A percentile compares a stretch with the other conserved stretches of the same genome.
These are phyloP conservation scores for Teratosphaeria nubilosa DNA, from an alignment of 2,329 filamentous ascomycete genomes.

Conservation along the genomic window DNA sequence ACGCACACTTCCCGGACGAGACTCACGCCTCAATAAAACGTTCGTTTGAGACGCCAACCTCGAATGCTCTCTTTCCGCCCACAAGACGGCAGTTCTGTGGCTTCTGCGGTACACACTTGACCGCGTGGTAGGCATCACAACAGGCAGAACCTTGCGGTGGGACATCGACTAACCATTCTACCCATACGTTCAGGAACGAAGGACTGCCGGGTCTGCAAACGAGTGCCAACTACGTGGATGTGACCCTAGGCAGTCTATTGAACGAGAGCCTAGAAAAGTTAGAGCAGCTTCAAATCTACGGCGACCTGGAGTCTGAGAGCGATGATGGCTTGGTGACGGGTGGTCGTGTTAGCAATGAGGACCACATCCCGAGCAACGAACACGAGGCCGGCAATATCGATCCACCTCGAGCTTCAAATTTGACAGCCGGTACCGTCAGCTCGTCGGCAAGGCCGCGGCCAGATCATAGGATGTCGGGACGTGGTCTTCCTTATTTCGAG, in stretches of 20 bases:
- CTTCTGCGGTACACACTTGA: conserved; percentile 78
- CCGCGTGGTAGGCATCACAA: conserved; percentile 46
- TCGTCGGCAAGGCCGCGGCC: not conserved
- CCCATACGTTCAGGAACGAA: conserved; percentile 46
- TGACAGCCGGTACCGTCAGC: not conserved
- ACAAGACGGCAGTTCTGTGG: conserved; percentile 76
- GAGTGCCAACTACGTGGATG: conserved; percentile 68
- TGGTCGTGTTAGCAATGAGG: not conserved
- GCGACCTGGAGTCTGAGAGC: conserved; percentile 21
- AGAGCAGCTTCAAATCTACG: conserved; percentile 60
- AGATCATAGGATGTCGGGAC: conserved; percentile 18
- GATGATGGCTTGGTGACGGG: conserved; percentile 8
- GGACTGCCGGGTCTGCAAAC: conserved; percentile 39
- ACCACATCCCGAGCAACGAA: conserved; percentile 3
- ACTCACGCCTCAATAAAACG: conserved; percentile 35
- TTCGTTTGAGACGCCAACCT: conserved; percentile 34
- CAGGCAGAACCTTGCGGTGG: too few species aligned
- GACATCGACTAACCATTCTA: too few species aligned
- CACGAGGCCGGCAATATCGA: not conserved
- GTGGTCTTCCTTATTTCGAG: conserved; percentile 78
- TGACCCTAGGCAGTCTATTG: conserved; percentile 69
- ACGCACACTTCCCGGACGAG: conserved; percentile 71
- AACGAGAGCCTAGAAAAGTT: conserved; percentile 61
- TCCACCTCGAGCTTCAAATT: not conserved
- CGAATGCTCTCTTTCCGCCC: conserved; percentile 44